Conservation (phyloP, 1,284 basidiomycete species). For the Earliella scabrosa region DNA sequence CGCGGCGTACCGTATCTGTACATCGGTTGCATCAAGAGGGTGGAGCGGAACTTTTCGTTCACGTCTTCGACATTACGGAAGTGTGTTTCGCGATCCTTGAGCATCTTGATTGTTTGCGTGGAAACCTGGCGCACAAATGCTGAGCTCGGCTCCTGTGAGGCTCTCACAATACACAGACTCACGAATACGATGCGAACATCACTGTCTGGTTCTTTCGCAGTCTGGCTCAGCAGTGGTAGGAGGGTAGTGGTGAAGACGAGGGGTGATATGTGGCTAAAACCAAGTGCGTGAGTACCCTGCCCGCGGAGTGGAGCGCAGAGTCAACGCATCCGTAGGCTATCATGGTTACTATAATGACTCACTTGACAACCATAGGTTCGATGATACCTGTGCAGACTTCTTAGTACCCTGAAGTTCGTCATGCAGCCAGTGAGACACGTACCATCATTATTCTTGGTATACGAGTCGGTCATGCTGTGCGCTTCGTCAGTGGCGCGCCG, state of each 20-base stretch:
- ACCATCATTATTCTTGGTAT: constrained; percentile 14
- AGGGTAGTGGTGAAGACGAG: constrained; percentile 47
- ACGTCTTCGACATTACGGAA: constrained; percentile 45
- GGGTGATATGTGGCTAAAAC: background rate
- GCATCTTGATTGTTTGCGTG: constrained; percentile 15
- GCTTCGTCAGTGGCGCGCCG: background rate
- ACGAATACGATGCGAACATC: constrained; percentile 61
- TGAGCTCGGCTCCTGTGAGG: background rate
- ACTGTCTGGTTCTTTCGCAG: constrained; percentile 44
- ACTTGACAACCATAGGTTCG: background rate
- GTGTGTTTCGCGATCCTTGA: constrained; percentile 22
- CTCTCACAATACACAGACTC: constrained; percentile 10
- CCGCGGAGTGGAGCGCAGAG: background rate
- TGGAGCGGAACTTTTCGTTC: constrained; percentile 39
- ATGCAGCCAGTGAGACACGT: too few relatives aligned
- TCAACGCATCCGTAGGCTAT: background rate
- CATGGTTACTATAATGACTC: background rate
- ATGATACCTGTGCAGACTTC: background rate
- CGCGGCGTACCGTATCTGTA: constrained; percentile 37
- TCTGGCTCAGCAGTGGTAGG: constrained; percentile 51
- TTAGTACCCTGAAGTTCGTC: too few relatives aligned
- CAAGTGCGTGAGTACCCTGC: background rate
- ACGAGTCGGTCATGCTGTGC: constrained; percentile 33
- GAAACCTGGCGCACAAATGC: constrained; percentile 15
- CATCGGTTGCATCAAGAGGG: constrained; percentile 31